A percentile compares a stretch with the other conserved stretches of the same genome.
These are phyloP conservation scores for Lachnellula subtilissima DNA, from an alignment of 2,329 filamentous ascomycete genomes.

Conservation along the genomic window DNA sequence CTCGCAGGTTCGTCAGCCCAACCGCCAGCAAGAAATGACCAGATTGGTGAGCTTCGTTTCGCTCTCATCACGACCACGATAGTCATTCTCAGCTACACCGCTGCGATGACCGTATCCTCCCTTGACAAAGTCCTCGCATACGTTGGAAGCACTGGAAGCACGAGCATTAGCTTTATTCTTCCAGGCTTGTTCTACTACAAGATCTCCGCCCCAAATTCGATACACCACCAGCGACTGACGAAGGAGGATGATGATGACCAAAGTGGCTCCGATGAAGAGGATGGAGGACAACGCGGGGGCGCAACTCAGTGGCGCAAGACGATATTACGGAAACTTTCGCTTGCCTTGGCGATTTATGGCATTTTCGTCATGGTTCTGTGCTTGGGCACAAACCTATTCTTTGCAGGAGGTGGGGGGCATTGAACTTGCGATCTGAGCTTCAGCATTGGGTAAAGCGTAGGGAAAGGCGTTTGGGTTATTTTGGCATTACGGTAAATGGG, in stretches of 20 bases:
- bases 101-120: slow-evolving; percentile 84
- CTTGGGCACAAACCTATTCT: slow-evolving; percentile 78
- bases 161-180: slow-evolving; percentile 93
- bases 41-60: slow-evolving; percentile 84
- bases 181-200: slow-evolving; percentile 98
- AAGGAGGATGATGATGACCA: slow-evolving; percentile 87
- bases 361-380: slow-evolving; percentile 85
- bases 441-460: neutral
- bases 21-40: slow-evolving; percentile 46
- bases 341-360: slow-evolving; percentile 79
- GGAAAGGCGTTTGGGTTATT: neutral
- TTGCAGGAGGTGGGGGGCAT: slow-evolving; percentile 54
- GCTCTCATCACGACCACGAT: slow-evolving; percentile 83
- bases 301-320: slow-evolving; percentile 42
- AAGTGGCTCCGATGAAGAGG: slow-evolving; percentile 48
- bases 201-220: slow-evolving; percentile 84
- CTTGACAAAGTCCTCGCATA: slow-evolving; percentile 91
- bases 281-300: slow-evolving; percentile 32
- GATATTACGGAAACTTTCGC: slow-evolving; percentile 64
- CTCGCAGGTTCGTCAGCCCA: slow-evolving; percentile 40
- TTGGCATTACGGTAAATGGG: neutral
- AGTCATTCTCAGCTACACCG: slow-evolving; percentile 77
- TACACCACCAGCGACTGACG: slow-evolving; percentile 76
- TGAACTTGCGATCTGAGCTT: slow-evolving; percentile 32
- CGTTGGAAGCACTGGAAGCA: slow-evolving; percentile 89